Percentiles rank a stretch among this genome's conserved stretches.
Evolutionary conservation across 805 yeast genomes (phyloP).

Genomic region (Lachancea nothofagi): DNA sequence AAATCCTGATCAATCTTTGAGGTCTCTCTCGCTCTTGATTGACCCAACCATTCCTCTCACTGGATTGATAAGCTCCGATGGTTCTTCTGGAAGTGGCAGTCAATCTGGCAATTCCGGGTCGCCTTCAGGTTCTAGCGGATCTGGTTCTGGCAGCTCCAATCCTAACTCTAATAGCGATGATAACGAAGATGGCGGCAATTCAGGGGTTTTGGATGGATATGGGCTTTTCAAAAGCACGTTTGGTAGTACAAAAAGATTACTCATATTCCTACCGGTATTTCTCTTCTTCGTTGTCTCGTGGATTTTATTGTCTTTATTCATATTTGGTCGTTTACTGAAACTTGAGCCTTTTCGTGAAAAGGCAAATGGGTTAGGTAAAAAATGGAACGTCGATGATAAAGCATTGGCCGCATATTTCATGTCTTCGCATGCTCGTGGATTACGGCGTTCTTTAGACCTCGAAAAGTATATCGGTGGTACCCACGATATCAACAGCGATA

Average conservation of each 20-base stretch:
- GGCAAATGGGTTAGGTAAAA: neutral
- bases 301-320: slow-evolving; percentile 7
- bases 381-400: slow-evolving; percentile 5
- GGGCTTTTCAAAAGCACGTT: slow-evolving; percentile 3
- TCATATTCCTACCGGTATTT: slow-evolving; percentile 15
- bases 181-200: neutral
- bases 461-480: slow-evolving; percentile 5
- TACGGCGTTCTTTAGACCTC: neutral
- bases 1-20: slow-evolving; percentile 51
- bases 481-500: neutral
- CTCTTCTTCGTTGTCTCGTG: slow-evolving; percentile 13
- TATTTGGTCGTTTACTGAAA: slow-evolving; percentile 1
- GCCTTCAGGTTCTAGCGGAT: neutral
- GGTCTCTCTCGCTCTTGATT: slow-evolving; percentile 60
- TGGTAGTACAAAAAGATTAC: slow-evolving; percentile 11
- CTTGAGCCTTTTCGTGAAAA: neutral
- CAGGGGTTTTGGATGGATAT: slow-evolving; percentile 9
- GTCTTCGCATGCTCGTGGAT: neutral
- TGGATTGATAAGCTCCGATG: slow-evolving; percentile 14
- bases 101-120: slow-evolving; percentile 20
- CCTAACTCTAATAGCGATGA: slow-evolving; percentile 12
- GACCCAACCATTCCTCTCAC: slow-evolving; percentile 39
- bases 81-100: slow-evolving; percentile 30
- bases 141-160: slow-evolving; percentile 13
- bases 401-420: neutral